These are phyloP conservation scores for Aspergillus pseudotamarii DNA, from an alignment of 2,329 filamentous ascomycete genomes.

Conservation along the genomic window DNA sequence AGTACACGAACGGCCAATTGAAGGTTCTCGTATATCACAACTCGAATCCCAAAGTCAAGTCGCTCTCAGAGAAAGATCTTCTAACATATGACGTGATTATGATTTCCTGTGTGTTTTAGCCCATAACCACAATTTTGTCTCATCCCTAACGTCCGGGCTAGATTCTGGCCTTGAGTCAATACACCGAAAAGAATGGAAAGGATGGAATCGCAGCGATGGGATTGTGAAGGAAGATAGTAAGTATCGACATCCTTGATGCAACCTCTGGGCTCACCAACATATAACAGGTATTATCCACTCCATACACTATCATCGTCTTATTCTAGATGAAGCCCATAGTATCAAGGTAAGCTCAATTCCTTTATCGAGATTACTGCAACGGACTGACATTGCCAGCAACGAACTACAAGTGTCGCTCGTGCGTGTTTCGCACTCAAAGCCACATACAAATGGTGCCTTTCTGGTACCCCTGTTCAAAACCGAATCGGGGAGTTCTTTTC, in stretches of 20 bases:
- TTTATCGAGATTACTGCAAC: background rate
- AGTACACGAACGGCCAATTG: slow-evolving; percentile 81
- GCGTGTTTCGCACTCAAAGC: slow-evolving; percentile 91
- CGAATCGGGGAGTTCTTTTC: slow-evolving; percentile 98
- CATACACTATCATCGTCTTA: slow-evolving; percentile 84
- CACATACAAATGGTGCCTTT: slow-evolving; percentile 92
- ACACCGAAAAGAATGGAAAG: slow-evolving; percentile 88
- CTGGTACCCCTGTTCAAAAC: slow-evolving; percentile 93
- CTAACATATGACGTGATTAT: slow-evolving; percentile 90
- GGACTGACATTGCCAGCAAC: slow-evolving; percentile 40
- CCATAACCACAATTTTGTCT: background rate
- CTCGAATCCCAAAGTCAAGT: slow-evolving; percentile 80
- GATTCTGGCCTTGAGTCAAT: slow-evolving; percentile 78
- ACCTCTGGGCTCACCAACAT: slow-evolving; percentile 10
- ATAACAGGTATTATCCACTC: slow-evolving; percentile 72
- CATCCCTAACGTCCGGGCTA: slow-evolving; percentile 25
- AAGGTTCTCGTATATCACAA: slow-evolving; percentile 91
- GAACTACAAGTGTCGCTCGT: slow-evolving; percentile 88
- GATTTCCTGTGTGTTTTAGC: slow-evolving; percentile 74
- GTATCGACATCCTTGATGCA: slow-evolving; percentile 12
- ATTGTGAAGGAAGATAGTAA: slow-evolving; percentile 74
- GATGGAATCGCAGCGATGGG: slow-evolving; percentile 78
- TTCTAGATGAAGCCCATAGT: slow-evolving; percentile 92
- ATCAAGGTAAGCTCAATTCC: slow-evolving; percentile 67
- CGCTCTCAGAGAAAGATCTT: slow-evolving; percentile 72